Base-by-base conservation (phyloP, 371 early-diverging fungal genomes). In the Conidiobolus incongruus region DNA sequence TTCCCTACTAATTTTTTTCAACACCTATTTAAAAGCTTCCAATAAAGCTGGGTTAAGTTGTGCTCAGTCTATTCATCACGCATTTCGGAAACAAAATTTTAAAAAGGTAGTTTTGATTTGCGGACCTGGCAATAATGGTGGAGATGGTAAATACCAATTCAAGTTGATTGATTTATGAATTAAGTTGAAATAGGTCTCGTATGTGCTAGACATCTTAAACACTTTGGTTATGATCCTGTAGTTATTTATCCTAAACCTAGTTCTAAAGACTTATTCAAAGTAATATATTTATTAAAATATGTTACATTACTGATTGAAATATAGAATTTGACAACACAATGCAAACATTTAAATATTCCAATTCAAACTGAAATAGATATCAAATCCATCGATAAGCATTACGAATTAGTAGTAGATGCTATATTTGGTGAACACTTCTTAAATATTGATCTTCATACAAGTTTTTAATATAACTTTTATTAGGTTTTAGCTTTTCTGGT, bases 81-180 rank as follows among this genome's bases (percentile, higher is more conserved):
- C 66, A 16, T 88, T 74, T 50, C 59, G 61, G 31, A 50, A 41
- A 3, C 56, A 63, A 1, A 57, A 52, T 20, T 55, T 60, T 28
- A 51, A 69, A 3, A 64, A 62, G 12, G 64, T 85, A 1, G 57
- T 82, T 1, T 70, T 88, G 7, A 81, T 79, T 50, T 74, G 75
- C 33, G 83, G 83, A 0, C 84, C 84, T 20, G 94, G 84, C 45
- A 92, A 92, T 54, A 93, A 93, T 54, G 94, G 94, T n/a, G 91
- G 91, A 19, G 95, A 94, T 57, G 95, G 77, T 62, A 54, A 22
- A 10, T 19, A 8, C 35, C 10, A 22, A 30, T 20, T 7, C 10
- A 17, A 28, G 36, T 39, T 16, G 11, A 33, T 31, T 21, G 11
- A 29, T 28, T 15, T 2, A 32, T 38, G 4, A 30, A 8, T 29